Evolutionary conservation across 2,329 filamentous ascomycete species (phyloP).

Genomic region (Exophiala aquamarina): DNA sequence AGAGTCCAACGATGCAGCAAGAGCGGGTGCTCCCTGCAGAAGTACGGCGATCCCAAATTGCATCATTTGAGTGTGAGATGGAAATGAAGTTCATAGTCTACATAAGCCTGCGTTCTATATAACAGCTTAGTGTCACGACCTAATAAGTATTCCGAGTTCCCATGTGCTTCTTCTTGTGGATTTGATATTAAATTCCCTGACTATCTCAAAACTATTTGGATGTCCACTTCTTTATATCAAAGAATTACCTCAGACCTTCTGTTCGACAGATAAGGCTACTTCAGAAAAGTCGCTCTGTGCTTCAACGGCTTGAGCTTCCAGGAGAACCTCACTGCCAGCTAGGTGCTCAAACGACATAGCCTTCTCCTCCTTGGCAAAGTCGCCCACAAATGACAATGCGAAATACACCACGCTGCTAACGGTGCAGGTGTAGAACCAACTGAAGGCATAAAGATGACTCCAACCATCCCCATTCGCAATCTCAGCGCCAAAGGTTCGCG

Average conservation of each 20-base stretch:
- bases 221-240: too few relatives aligned
- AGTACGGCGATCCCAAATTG: too few relatives aligned
- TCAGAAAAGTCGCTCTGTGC: constrained; percentile 12
- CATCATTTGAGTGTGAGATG: too few relatives aligned
- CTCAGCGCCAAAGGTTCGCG: constrained; percentile 8
- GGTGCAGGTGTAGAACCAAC: constrained; percentile 17
- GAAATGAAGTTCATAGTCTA: too few relatives aligned
- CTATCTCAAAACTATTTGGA: too few relatives aligned
- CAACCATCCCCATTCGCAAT: constrained; percentile 4
- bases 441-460: constrained; percentile 14
- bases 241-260: constrained; percentile 12
- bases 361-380: constrained; percentile 11
- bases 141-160: too few relatives aligned
- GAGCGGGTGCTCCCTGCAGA: too few relatives aligned
- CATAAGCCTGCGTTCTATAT: too few relatives aligned
- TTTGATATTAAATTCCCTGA: too few relatives aligned
- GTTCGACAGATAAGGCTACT: constrained; percentile 5
- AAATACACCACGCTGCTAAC: constrained; percentile 20
- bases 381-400: constrained; percentile 8
- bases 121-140: too few relatives aligned
- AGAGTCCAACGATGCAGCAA: too few relatives aligned
- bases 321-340: background rate
- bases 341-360: constrained; percentile 15
- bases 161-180: too few relatives aligned
- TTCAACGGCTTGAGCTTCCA: constrained; percentile 6